Evolutionary conservation across 108 stramenopile genomes (phyloP).

Genomic region (Skeletonema tropicum): DNA sequence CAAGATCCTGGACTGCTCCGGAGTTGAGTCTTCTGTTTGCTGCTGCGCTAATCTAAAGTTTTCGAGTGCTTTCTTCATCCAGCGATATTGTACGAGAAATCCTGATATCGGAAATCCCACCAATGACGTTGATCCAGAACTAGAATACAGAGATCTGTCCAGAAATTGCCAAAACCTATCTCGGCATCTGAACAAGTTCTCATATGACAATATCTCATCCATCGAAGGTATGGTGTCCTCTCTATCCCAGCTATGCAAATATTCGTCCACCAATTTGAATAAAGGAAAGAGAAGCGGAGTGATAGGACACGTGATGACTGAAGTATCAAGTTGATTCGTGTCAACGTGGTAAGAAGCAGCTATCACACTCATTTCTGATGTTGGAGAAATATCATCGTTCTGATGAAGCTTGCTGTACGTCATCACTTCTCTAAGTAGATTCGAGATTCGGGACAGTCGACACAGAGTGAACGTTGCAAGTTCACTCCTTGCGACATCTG

Average conservation of each 20-base stretch:
- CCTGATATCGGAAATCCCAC: conserved; percentile 42
- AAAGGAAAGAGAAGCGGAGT: conserved; percentile 69
- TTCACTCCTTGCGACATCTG: background rate
- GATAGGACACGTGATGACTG: conserved; percentile 63
- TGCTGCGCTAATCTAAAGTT: conserved; percentile 16
- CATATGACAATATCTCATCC: conserved; percentile 4
- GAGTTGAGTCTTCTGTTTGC: background rate
- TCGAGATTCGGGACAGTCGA: conserved; percentile 15
- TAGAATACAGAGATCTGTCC: conserved; percentile 27
- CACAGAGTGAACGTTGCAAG: background rate
- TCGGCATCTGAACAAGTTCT: conserved; percentile 42
- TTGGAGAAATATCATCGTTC: conserved; percentile 10
- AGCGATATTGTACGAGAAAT: conserved; percentile 81
- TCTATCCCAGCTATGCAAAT: conserved; percentile 6
- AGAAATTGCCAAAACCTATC: conserved; percentile 77
- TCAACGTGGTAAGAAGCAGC: conserved; percentile 68
- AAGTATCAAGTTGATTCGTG: conserved; percentile 56
- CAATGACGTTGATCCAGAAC: conserved; percentile 18
- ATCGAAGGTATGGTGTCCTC: background rate
- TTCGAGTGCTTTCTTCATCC: conserved; percentile 64
- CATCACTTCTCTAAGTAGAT: conserved; percentile 45
- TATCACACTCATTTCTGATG: conserved; percentile 49
- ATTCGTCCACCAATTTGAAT: conserved; percentile 61
- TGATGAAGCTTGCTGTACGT: conserved; percentile 32
- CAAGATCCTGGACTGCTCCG: background rate